A percentile compares a stretch with the other conserved stretches of the same genome.
Conservation (phyloP, 345 rosid species). For the Lepidium africanum region DNA sequence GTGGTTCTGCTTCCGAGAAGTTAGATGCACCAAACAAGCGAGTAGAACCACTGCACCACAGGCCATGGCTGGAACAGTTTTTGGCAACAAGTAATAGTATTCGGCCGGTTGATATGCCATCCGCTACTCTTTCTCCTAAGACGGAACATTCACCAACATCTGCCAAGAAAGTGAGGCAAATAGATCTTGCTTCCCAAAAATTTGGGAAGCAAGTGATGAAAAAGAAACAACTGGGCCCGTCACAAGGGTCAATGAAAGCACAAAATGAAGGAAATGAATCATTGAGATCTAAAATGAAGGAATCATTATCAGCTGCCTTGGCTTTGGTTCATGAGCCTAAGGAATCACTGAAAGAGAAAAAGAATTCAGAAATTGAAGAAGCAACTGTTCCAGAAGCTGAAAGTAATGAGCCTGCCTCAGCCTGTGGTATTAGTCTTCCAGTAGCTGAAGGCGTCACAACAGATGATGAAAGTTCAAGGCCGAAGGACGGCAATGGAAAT, state of each 20-base stretch:
- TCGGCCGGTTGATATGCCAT: slow-evolving; percentile 26
- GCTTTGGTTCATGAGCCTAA: slow-evolving; percentile 50
- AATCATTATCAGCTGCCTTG: slow-evolving; percentile 76
- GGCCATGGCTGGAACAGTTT: slow-evolving; percentile 77
- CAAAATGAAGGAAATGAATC: slow-evolving; percentile 46
- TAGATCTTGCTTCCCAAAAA: slow-evolving; percentile 36
- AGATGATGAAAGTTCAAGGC: slow-evolving; percentile 14
- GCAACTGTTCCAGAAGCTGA: slow-evolving; percentile 21
- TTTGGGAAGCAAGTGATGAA: slow-evolving; percentile 28
- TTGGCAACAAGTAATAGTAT: slow-evolving; percentile 30
- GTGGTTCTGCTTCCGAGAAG: slow-evolving; percentile 30
- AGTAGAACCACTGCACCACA: slow-evolving; percentile 48
- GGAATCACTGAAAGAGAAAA: slow-evolving; percentile 29
- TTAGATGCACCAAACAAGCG: slow-evolving; percentile 40
- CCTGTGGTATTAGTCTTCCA: slow-evolving; percentile 18
- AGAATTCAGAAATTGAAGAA: slow-evolving; percentile 33
- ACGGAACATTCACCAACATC: slow-evolving; percentile 29
- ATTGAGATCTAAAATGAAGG: slow-evolving; percentile 86
- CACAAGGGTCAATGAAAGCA: slow-evolving; percentile 31
- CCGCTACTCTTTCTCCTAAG: slow-evolving; percentile 24
- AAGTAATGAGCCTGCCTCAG: slow-evolving; percentile 16
- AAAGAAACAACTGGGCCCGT: slow-evolving; percentile 38
- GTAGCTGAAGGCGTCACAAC: slow-evolving; percentile 10
- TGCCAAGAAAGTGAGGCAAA: slow-evolving; percentile 34
- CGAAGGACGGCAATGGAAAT: slow-evolving; percentile 6